Evolutionary conservation across 257 asterid species (phyloP).

Genomic region (Solanum stenotomum): DNA sequence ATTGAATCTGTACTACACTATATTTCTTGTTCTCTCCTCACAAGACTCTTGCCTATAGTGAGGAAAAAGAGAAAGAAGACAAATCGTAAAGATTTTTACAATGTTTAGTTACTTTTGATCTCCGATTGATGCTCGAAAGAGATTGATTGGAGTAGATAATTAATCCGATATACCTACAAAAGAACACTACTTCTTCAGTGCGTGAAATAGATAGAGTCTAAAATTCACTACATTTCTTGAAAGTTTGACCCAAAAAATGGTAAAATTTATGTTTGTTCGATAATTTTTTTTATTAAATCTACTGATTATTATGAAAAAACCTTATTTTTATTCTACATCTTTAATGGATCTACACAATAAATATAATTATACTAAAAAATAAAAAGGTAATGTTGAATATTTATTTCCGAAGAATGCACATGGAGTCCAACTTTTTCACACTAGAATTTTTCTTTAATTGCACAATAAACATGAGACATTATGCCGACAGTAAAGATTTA

Average conservation of each 20-base stretch:
- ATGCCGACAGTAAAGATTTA: neutral
- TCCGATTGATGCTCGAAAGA: rapidly evolving
- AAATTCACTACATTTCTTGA: too few species aligned
- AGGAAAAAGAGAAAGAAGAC: neutral
- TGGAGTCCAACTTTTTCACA: neutral
- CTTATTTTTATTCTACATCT: neutral
- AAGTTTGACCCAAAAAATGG: neutral
- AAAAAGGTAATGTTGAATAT: neutral
- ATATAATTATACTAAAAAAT: neutral
- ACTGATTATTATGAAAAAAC: neutral
- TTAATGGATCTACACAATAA: neutral
- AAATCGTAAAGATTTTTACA: neutral
- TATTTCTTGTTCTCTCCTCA: neutral
- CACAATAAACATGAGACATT: neutral
- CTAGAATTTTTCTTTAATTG: neutral
- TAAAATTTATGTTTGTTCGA: neutral
- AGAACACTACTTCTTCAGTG: neutral
- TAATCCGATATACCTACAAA: too few species aligned
- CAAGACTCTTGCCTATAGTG: too few species aligned
- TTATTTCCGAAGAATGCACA: neutral
- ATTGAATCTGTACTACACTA: neutral
- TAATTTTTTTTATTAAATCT: too few species aligned
- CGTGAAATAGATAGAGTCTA: neutral
- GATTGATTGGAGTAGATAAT: too few species aligned
- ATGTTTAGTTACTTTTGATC: neutral